Percentiles rank a stretch among this genome's conserved stretches.
Evolutionary conservation across 495 filamentous ascomycete genomes (phyloP).

Genomic region (Margaritispora aquatica): DNA sequence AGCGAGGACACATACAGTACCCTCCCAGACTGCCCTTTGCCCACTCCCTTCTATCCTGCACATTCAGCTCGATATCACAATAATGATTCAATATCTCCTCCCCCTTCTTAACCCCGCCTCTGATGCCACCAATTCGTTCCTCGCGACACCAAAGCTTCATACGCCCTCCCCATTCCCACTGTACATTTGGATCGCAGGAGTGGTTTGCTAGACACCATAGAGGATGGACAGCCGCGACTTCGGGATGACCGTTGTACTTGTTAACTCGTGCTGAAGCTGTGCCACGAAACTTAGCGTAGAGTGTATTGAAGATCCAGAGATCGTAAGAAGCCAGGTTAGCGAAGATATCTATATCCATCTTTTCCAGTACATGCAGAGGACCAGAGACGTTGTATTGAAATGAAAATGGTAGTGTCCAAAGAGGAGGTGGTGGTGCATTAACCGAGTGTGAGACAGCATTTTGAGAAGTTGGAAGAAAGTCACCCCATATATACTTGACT

Average conservation of each 20-base stretch:
- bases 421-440: conserved; percentile 45
- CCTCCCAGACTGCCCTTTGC: conserved; percentile 79
- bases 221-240: conserved; percentile 62
- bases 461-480: conserved; percentile 39
- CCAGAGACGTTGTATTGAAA: conserved; percentile 79
- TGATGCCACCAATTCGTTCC: conserved; percentile 30
- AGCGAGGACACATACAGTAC: conserved; percentile 75
- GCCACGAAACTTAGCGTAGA: conserved; percentile 89
- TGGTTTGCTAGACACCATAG: conserved; percentile 74
- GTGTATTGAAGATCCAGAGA: conserved; percentile 89
- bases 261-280: conserved; percentile 80
- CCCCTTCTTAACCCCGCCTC: conserved; percentile 59
- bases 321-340: conserved; percentile 58
- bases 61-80: conserved; percentile 75
- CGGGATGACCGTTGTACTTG: conserved; percentile 61
- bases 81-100: conserved; percentile 92
- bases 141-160: conserved; percentile 59
- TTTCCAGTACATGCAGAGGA: conserved; percentile 79
- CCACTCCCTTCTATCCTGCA: conserved; percentile 82
- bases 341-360: conserved; percentile 88
- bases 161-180: conserved; percentile 87
- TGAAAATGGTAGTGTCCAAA: conserved; percentile 76
- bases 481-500: conserved; percentile 95
- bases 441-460: conserved; percentile 44
- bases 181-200: conserved; percentile 87